Evolutionary conservation across 2,329 filamentous ascomycete genomes (phyloP), one percentile per base, ranked within the genome.

Genomic region (Paraconiothyrium brasiliense): DNA sequence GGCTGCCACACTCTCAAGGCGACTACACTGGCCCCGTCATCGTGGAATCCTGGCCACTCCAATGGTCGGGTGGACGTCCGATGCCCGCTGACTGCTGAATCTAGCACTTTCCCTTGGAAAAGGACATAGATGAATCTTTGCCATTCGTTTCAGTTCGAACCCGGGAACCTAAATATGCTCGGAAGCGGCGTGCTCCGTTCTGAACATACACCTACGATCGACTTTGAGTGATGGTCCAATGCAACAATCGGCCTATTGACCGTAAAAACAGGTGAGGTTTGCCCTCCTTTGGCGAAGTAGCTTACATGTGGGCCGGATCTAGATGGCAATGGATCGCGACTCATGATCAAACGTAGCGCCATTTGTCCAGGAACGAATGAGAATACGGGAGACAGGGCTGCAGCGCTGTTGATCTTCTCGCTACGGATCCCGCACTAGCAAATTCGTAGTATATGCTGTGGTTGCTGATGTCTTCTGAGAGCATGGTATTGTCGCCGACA

Each of bases 401-500:
- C 30, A 24, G 37, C 37, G 16, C 2, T 47, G 54, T n/a, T 37
- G 52, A 50, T 46, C n/a, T 34, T 34, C 14, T 27, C 46, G 30
- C 46, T 47, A 30, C 11, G 43, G 34, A 20, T 54, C 27, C 27
- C 22, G 14, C 47, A 43, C 37, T 47, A 37, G n/a, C 43, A 46
- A 48, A n/a, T n/a, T 41, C 34, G 34, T 41, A 57, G 46, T 27
- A 34, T 27, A 34, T 34, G 52, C 39, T 46, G 39, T 24, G 34
- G 30, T 39, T 48, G 48, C 37, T 52, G 48, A 57, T 43, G 27
- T 43, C 27, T 60, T 54, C 54, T 43, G 54, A 44, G 16, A 20
- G 30, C 57, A 27, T 54, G 44, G 51, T 59, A 57, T 57, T 57
- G 63, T 66, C 70, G 69, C 69, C 65, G 50, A 75, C 67, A 58